Percentiles rank a stretch among this genome's conserved stretches.
These are phyloP conservation scores for Margaritispora aquatica DNA, from an alignment of 495 filamentous ascomycete genomes.

Conservation along the genomic window DNA sequence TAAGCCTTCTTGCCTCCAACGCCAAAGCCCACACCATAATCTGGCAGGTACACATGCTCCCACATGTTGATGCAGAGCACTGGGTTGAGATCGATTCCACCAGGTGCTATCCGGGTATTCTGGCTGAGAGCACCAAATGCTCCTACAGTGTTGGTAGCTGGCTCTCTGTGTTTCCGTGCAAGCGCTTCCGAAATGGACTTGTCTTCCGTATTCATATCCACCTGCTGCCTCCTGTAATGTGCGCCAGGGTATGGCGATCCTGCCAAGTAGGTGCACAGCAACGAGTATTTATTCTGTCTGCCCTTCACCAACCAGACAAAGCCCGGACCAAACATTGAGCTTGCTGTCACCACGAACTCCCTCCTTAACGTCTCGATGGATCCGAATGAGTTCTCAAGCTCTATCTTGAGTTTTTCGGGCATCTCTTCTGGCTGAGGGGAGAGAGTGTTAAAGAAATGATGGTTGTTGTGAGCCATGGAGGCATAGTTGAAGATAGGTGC, in stretches of 20 bases:
- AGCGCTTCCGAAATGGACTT: slow-evolving; percentile 15
- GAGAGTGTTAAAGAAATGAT: slow-evolving; percentile 73
- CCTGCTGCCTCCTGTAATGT: slow-evolving; percentile 70
- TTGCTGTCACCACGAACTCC: slow-evolving; percentile 75
- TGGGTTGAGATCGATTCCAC: slow-evolving; percentile 64
- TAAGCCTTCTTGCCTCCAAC: slow-evolving; percentile 64
- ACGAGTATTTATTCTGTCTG: slow-evolving; percentile 27
- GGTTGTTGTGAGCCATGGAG: slow-evolving; percentile 93
- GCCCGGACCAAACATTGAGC: slow-evolving; percentile 90
- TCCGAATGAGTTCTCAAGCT: slow-evolving; percentile 63
- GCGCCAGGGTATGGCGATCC: slow-evolving; percentile 82
- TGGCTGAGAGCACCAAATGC: slow-evolving; percentile 29
- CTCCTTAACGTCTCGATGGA: slow-evolving; percentile 72
- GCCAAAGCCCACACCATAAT: slow-evolving; percentile 58
- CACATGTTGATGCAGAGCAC: slow-evolving; percentile 91
- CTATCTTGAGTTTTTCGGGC: slow-evolving; percentile 37
- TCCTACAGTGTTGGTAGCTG: slow-evolving; percentile 46
- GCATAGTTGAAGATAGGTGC: slow-evolving; percentile 91
- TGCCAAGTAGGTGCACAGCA: slow-evolving; percentile 85
- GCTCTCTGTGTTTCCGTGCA: slow-evolving; percentile 5
- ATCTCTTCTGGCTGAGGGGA: slow-evolving; percentile 44
- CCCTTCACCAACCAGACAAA: slow-evolving; percentile 88
- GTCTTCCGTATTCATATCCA: slow-evolving; percentile 67
- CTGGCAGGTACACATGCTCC: slow-evolving; percentile 88
- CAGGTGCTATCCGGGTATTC: slow-evolving; percentile 43